Evolutionary conservation across 148 eudicot genomes (phyloP), one percentile per base, ranked within the genome.

Genomic region (Vaccinium darrowii): DNA sequence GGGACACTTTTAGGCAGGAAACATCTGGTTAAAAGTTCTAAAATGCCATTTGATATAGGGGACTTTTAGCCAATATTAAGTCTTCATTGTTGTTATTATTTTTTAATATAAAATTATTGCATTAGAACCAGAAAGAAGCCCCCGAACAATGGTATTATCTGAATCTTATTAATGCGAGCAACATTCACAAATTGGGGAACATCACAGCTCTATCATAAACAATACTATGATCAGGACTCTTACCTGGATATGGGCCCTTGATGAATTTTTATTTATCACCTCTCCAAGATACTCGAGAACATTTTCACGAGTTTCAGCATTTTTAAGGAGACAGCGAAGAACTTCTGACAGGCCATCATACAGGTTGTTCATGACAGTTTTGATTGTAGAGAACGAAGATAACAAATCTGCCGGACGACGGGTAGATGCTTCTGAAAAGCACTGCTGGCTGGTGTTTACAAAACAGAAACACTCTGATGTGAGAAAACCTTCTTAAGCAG

Each of bases 231-330:
- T 63, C 83, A 54, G 74, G 25, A 52, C 72, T 47, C 36, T 77
- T 85, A 93, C 99, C 98, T 97, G 99, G 69, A 97, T 87, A 85
- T 93, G 98, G 49, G 93, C 90, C 91, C 99, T 91, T 65, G 98
- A 91, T 30, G 98, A 60, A 82, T 97, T 97, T 82, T 85, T 93
- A 84, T 97, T 97, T 84, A 95, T 92, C 88, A 97, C 98, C 86
- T 91, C 93, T 16, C 92, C 97, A 69, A 97, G 89, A 88, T 95
- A 97, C 89, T 90, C 91, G 11, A 97, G 89, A 82, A 94, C 98
- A 90, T 88, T 92, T 89, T 95, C 98, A 72, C 98, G 98, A 79
- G 94, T 91, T 58, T 88, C 94, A 15, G 96, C 86, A 63, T 92
- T 95, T 86, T 86, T 97, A 27, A 97, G 93, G 83, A 97, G 99